Evolutionary conservation across 306 rosid species (phyloP), one percentile per base, ranked within the genome.

Genomic region (Corylus avellana): DNA sequence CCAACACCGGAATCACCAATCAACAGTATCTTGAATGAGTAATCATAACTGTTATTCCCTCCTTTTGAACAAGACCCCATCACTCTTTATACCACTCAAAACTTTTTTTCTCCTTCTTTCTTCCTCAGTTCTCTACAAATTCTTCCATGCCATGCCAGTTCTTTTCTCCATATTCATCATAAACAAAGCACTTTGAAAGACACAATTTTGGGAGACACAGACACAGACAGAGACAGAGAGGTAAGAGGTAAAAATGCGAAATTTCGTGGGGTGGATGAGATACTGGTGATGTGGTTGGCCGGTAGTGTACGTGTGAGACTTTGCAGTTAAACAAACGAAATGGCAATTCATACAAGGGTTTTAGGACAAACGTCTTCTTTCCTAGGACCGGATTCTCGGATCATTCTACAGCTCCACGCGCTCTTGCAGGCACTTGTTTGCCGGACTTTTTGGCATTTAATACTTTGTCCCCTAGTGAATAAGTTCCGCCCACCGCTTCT

Each of bases 1-100:
- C 99, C 99, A 80, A 95, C 99, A 63, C 97, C 97, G 83, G 97
- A 95, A 83, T 95, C 99, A 71, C 99, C 99, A 13, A 89, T 81
- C 93, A 95, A 57, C 82, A 93, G 81, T 27, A 95, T 85, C 93
- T 95, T 95, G 78, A 93, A 95, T 2, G 97, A 95, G 91, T 91
- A 91, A 87, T 95, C 99, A 76, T 77, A 84, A 82, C 74, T 90
- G 76, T 76, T 69, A 74, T 55, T 84, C 12, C 87, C 89, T 39
- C 78, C 94, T 86, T 83, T 89, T 12, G 87, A 77, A 85, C 85
- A 47, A 80, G 95, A 88, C 79, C 91, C 91, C 90, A 93, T 91
- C 55, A 78, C 78, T 46, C 37, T 18, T 48, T 64, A 74, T 16
- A 5, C 4, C 27, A 59, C 37, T 0, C 29, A 46, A 68, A 22